Evolutionary conservation across 306 rosid species (phyloP).

Genomic region (Acacia crassicarpa): DNA sequence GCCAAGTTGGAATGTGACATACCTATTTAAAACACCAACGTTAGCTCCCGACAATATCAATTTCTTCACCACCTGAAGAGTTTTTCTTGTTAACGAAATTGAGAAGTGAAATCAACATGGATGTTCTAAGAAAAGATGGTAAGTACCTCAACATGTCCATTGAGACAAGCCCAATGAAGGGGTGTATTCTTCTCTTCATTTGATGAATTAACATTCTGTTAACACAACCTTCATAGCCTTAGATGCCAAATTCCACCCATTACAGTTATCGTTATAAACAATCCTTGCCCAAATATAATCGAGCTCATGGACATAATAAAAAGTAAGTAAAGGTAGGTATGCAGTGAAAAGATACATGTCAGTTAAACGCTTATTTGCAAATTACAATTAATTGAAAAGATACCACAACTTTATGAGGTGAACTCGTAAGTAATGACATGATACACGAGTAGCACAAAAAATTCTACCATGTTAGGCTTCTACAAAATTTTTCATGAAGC

Average conservation of each 20-base stretch:
- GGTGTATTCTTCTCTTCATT: constrained; percentile 87
- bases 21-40: constrained; percentile 74
- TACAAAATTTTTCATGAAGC: background rate
- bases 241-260: background rate
- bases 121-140: background rate
- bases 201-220: constrained; percentile 70
- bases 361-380: background rate
- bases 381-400: background rate
- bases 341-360: background rate
- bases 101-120: background rate
- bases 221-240: constrained; percentile 3
- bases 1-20: background rate
- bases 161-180: constrained; percentile 96
- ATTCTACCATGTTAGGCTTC: background rate
- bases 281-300: background rate
- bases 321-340: background rate
- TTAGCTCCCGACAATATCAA: constrained; percentile 82
- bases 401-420: background rate
- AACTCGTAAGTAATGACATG: background rate
- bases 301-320: background rate
- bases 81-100: constrained; percentile 11
- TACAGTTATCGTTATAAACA: background rate
- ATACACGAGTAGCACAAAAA: background rate
- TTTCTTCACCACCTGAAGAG: constrained; percentile 76
- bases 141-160: constrained; percentile 87